A percentile compares a stretch with the other conserved stretches of the same genome.
Evolutionary conservation across 371 early-diverging fungal species (phyloP).

Genomic region (Mucor piriformis): DNA sequence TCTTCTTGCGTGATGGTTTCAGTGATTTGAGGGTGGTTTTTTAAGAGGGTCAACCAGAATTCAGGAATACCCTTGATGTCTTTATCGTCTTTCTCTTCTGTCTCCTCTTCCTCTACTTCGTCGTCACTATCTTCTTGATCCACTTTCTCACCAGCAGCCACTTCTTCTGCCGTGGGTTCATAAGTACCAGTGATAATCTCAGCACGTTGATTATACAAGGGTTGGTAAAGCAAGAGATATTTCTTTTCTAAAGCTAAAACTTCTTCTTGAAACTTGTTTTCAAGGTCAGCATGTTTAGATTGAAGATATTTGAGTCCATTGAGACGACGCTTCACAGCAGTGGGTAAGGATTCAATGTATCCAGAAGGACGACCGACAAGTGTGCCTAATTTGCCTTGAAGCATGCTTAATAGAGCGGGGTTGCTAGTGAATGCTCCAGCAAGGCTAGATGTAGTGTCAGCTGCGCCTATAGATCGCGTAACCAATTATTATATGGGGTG

Average conservation of each 20-base stretch:
- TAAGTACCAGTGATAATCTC: conserved; percentile 71
- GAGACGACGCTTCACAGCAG: conserved; percentile 78
- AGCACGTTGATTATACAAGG: conserved; percentile 86
- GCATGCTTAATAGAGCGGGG: conserved; percentile 58
- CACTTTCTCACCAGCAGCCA: conserved; percentile 62
- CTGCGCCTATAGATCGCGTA: conserved; percentile 12
- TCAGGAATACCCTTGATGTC: conserved; percentile 70
- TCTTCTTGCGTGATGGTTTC: conserved; percentile 90
- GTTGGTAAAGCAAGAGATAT: conserved; percentile 79
- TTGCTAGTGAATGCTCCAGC: conserved; percentile 47
- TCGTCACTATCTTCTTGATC: conserved; percentile 58
- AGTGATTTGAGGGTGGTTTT: conserved; percentile 78
- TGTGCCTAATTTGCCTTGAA: conserved; percentile 73
- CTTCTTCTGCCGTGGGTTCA: conserved; percentile 90
- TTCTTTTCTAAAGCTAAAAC: conserved; percentile 92
- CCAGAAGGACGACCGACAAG: conserved; percentile 83
- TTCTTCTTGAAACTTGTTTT: conserved; percentile 86
- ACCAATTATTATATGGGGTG: background rate
- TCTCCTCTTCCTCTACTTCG: conserved; percentile 49
- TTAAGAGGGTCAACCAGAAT: conserved; percentile 94
- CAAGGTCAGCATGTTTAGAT: conserved; percentile 78
- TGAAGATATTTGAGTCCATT: conserved; percentile 84
- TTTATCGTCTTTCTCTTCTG: conserved; percentile 28
- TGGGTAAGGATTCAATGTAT: conserved; percentile 79
- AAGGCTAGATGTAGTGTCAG: conserved; percentile 28